Evolutionary conservation across 805 yeast species (phyloP).

Genomic region (Lipomyces mesembrius): DNA sequence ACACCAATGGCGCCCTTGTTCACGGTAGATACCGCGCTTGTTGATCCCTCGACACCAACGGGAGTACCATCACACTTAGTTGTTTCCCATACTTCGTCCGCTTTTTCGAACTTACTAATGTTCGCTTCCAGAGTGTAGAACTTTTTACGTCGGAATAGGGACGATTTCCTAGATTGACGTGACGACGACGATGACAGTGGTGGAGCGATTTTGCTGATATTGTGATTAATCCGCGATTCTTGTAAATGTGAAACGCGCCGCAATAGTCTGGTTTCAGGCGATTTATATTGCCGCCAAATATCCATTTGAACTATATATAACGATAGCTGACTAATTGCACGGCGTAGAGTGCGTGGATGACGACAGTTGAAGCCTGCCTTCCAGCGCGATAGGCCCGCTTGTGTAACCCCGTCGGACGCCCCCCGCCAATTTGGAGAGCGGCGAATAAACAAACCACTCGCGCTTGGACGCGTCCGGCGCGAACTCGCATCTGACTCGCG

Average conservation of each 20-base stretch:
- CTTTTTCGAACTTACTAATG: background rate
- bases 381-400: too few species aligned
- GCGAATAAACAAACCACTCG: too few species aligned
- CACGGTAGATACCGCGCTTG: background rate
- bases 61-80: background rate
- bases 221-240: background rate
- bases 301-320: background rate
- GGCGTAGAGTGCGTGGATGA: background rate
- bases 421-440: too few species aligned
- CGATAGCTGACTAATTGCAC: background rate
- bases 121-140: background rate
- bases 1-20: background rate
- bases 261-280: background rate
- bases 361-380: too few species aligned
- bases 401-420: too few species aligned
- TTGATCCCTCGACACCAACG: background rate
- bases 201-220: background rate
- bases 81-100: background rate
- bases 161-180: background rate
- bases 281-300: background rate
- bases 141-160: background rate
- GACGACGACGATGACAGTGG: background rate
- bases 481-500: too few species aligned
- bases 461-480: too few species aligned
- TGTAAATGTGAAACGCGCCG: background rate